Base-by-base conservation (phyloP, 805 yeast species). In the Nakazawaea holstii region DNA sequence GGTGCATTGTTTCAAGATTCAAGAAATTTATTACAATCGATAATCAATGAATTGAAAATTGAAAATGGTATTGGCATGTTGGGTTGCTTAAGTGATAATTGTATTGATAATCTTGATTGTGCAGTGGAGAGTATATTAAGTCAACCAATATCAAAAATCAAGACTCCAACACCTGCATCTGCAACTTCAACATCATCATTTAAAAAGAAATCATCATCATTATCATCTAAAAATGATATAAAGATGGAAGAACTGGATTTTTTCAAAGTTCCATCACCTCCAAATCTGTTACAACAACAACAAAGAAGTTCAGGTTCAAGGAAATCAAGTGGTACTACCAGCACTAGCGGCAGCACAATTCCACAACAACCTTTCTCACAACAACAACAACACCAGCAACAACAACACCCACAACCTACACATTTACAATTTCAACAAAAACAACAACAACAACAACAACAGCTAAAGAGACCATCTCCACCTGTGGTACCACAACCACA, bases 1-100 rank as follows among this genome's bases (percentile, higher is more conserved):
- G 96, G 96, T 0, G 82, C 92, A 1, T 64, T 89, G 46, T 81
- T 83, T 59, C 86, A 80, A 58, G 89, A 82, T 44, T 79, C 83
- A 59, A 84, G 80, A 53, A 71, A 65, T 31, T 65, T 86, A 41
- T 64, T 89, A 41, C 62, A 69, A 17, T 74, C 68, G 29, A 70
- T 80, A 2, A 62, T 83, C 2, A 64, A 69, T 20, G 77, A 74
- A 42, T 64, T 84, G 49, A 77, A 70, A 53, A 55, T 60, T 11
- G 86, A 81, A 55, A 73, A 79, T 40, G 65, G 64, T 17, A 64
- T 72, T 40, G 80, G 76, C 15, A 62, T 80, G 26, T 80, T 88
- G 1, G 89, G 90, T 0, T 72, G 81, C 35, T 60, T 85, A 26
- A 77, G 87, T 8, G 68, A 69, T 53, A 77, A 76, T 51, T 77